A percentile compares a stretch with the other conserved stretches of the same genome.
Evolutionary conservation across 2,329 filamentous ascomycete genomes (phyloP).

Genomic region (Thermomyces lanuginosus): DNA sequence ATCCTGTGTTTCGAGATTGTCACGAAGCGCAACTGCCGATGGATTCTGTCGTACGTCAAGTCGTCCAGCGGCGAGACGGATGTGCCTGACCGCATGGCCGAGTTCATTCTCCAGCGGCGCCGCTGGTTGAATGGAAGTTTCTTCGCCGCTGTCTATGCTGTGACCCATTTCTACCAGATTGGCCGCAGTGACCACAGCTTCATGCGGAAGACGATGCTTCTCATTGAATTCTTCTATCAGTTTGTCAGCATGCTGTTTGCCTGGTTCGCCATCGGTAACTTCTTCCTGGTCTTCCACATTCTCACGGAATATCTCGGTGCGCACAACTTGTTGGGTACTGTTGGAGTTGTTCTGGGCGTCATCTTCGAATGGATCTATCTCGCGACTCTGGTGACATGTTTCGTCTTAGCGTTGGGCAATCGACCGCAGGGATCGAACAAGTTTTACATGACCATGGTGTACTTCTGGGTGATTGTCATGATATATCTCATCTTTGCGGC

Average conservation of each 20-base stretch:
- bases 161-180: conserved; percentile 90
- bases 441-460: conserved; percentile 93
- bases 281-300: conserved; percentile 98
- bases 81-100: conserved; percentile 83
- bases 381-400: conserved; percentile 79
- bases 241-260: conserved; percentile 93
- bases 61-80: conserved; percentile 93
- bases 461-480: conserved; percentile 96
- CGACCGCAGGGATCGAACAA: conserved; percentile 84
- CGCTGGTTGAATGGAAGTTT: conserved; percentile 97
- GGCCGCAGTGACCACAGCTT: conserved; percentile 84
- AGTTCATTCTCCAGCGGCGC: conserved; percentile 87
- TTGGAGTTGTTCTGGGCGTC: conserved; percentile 66
- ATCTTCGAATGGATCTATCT: conserved; percentile 96
- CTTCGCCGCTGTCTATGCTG: conserved; percentile 90
- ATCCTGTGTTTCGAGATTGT: conserved; percentile 59
- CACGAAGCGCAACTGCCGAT: conserved; percentile 90
- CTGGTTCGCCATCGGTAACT: conserved; percentile 96
- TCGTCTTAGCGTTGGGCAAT: conserved; percentile 87
- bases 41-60: conserved; percentile 97
- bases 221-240: conserved; percentile 87
- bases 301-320: conserved; percentile 71
- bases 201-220: conserved; percentile 72
- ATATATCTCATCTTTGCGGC: conserved; percentile 88
- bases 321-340: conserved; percentile 51